These are phyloP conservation scores for Thamnidium elegans DNA, from an alignment of 192 early-diverging fungal species.

Conservation along the genomic window DNA sequence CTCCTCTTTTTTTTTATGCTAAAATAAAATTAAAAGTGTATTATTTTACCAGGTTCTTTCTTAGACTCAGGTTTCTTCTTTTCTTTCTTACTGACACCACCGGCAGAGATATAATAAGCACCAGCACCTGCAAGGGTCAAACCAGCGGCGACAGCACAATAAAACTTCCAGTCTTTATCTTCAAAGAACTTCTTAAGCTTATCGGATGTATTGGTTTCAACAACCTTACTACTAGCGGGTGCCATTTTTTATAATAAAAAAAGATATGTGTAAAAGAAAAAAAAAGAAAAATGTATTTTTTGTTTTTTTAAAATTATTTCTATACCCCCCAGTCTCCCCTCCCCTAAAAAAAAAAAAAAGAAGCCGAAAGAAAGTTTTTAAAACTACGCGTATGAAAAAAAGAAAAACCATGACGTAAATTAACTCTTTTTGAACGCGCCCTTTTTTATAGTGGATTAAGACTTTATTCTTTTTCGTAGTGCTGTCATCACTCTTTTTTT, in stretches of 20 bases:
- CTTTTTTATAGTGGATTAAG: no score
- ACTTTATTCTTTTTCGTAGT: no score
- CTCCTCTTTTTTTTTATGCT: no score
- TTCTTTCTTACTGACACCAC: not conserved
- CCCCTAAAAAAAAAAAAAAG: not conserved
- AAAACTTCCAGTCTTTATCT: conserved; percentile 71
- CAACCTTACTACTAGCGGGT: not conserved
- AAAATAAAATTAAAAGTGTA: not conserved
- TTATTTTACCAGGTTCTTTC: not conserved
- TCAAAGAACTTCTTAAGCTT: conserved; percentile 50
- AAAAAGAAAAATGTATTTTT: not conserved
- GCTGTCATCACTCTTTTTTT: no score
- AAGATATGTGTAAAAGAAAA: not conserved
- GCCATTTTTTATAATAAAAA: not conserved
- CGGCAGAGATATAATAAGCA: conserved; percentile 55
- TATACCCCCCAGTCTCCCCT: no score
- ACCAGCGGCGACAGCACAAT: conserved; percentile 59
- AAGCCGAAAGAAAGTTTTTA: no score
- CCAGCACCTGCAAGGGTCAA: conserved; percentile 58
- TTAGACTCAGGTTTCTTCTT: conserved; percentile 1
- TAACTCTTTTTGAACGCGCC: no score
- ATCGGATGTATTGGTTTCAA: not conserved
- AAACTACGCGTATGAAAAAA: no score
- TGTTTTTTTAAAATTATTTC: no score
- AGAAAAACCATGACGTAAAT: no score